These are phyloP conservation scores for Pneumocystis wakefieldiae DNA, from an alignment of 1,139 yeast species.

Conservation along the genomic window DNA sequence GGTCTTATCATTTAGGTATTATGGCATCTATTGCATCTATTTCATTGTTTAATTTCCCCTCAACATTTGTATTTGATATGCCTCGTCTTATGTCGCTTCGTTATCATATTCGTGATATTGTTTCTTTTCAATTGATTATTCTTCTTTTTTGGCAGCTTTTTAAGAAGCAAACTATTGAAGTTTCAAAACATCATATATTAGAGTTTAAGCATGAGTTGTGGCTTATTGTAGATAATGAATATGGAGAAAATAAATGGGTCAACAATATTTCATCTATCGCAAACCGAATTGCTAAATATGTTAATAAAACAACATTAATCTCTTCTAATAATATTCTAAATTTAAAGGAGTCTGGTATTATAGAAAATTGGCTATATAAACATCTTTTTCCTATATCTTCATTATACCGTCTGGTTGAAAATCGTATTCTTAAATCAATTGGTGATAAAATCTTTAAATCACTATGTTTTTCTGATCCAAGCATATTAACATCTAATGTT, in stretches of 20 bases:
- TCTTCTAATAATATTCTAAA: neutral
- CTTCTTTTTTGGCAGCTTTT: neutral
- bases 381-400: neutral
- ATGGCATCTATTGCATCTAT: conserved; percentile 40
- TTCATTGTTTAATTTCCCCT: conserved; percentile 46
- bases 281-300: neutral
- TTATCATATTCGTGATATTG: conserved; percentile 1
- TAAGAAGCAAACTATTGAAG: neutral
- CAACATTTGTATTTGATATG: conserved; percentile 76
- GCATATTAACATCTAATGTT: neutral
- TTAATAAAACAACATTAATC: neutral
- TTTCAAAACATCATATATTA: neutral
- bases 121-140: neutral
- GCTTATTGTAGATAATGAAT: neutral
- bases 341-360: neutral
- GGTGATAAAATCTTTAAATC: neutral
- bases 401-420: neutral
- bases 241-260: neutral
- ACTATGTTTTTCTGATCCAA: neutral
- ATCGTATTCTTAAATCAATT: neutral
- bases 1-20: conserved; percentile 59
- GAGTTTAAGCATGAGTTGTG: neutral
- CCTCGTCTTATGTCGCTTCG: conserved; percentile 54
- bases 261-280: neutral
- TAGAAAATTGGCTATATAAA: neutral